Evolutionary conservation across 306 rosid species (phyloP), one percentile per base, ranked within the genome.

Genomic region (Ziziphus jujuba): DNA sequence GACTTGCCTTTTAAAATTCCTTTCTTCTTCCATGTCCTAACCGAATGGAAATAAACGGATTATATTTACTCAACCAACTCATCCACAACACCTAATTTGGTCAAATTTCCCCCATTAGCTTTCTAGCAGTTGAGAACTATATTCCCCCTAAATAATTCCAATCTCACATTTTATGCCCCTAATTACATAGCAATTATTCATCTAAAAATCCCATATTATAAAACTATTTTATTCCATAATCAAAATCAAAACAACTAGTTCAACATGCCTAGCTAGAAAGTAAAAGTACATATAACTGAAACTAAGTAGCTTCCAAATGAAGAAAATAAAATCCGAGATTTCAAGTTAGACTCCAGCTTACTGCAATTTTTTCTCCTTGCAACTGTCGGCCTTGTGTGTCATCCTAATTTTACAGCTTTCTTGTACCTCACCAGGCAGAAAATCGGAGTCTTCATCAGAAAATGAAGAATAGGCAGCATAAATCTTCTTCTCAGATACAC

Each of bases 391-490:
- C 36, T 62, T 62, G 67, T 8, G 55, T 49, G 23, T 50, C 20
- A 22, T 53, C 40, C 53, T 20, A 72, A 16, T 23, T 36, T 65
- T 76, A 56, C 21, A 59, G 34, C 49, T 14, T 19, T 40, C 11
- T 0, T 53, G 35, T 22, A 70, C 61, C 72, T 63, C 62, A 61
- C 58, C 67, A 56, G 65, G 70, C 15, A 59, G 49, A 24, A 16
- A 48, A 69, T 81, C 82, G 7, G 62, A 71, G 48, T 91, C 97
- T 59, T 50, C 58, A 61, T 88, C 97, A 28, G 93, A 91, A 77
- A 86, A 88, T 1, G 93, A 81, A 72, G 91, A 91, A 64, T 88
- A 83, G 0, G 63, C 75, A 2, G 79, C 79, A 61, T 44, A 55
- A 38, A 63, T 57, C 70, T 53, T 82, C 25, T n/a, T 77, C 66